Base-by-base conservation (phyloP, 768 basidiomycete genomes). In the Chalciporus sphaerocephalus region DNA sequence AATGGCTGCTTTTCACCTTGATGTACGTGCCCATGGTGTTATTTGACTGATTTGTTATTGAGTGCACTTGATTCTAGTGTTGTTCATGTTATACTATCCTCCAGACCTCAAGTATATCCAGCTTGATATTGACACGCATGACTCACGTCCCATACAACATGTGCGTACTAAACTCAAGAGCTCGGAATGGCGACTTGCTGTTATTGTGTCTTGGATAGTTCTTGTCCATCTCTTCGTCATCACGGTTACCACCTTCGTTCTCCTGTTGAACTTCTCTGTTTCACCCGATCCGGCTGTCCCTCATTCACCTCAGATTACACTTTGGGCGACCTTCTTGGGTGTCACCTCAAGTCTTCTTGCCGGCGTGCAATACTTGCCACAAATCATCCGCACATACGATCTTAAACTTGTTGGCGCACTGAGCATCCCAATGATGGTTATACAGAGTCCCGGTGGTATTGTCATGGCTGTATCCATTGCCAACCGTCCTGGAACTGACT, bases 61-160 rank as follows among this genome's bases (percentile, higher is more conserved):
- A 35, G 23, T 41, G 12, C 40, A 6, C n/a, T 27, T 53, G 10
- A 97, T 94, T 35, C 74, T 97, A 47, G 75, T 94, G 0, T 79
- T 99, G 2, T 98, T 89, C 69, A 83, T 99, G 71, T 70, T 87
- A 32, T 98, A 93, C 72, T 98, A 91, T 62, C 96, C 96, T 0
- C 68, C 75, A 6, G 80, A 88, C 56, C 80, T 87, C 59, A 96
- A 94, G 67, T 88, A 83, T 59, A 66, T 68, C 38, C 66, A 72
- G 38, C 55, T 75, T 8, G 65, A 70, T 40, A 57, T 72, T n/a
- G 67, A 73, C 44, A 50, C 65, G 0, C 67, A 75, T 32, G 73
- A 76, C 41, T 56, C 64, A 10, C 71, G 67, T 12, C 73, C 72
- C 0, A 65, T 69, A 8, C 64, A 65, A 8, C 68, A 67, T 33